Evolutionary conservation across 2,329 filamentous ascomycete genomes (phyloP).

Genomic region (Ramichloridium luteum): DNA sequence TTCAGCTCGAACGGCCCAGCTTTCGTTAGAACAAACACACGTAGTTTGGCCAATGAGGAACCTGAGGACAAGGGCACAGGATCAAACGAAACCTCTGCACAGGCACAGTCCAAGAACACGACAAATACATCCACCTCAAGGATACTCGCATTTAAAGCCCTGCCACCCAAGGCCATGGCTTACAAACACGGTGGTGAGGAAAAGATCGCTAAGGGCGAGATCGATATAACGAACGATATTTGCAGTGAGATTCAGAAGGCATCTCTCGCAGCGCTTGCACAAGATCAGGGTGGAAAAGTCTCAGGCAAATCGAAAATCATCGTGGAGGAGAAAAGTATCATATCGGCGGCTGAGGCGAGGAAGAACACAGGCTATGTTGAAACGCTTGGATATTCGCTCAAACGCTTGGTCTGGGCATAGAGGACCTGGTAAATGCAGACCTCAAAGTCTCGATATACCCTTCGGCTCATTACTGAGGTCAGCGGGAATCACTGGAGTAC

Average conservation of each 20-base stretch:
- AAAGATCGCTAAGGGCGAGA: slow-evolving; percentile 31
- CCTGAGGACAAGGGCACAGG: slow-evolving; percentile 26
- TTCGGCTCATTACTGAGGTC: too few relatives aligned
- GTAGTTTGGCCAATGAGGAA: slow-evolving; percentile 54
- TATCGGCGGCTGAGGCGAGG: slow-evolving; percentile 73
- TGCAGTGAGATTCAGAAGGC: slow-evolving; percentile 66
- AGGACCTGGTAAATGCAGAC: too few relatives aligned
- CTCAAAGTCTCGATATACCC: too few relatives aligned
- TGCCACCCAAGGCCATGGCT: slow-evolving; percentile 37
- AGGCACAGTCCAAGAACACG: slow-evolving; percentile 1
- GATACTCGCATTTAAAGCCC: slow-evolving; percentile 45
- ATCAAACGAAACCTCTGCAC: slow-evolving; percentile 1
- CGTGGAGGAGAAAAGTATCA: slow-evolving; percentile 56
- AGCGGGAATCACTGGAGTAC: not conserved
- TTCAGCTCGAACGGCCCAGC: slow-evolving; percentile 63
- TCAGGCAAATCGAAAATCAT: slow-evolving; percentile 6
- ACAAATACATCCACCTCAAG: slow-evolving; percentile 20
- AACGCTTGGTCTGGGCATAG: slow-evolving; percentile 79
- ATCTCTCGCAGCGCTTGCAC: slow-evolving; percentile 33
- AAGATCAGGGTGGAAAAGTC: slow-evolving; percentile 19
- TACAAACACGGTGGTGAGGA: slow-evolving; percentile 18
- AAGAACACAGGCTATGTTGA: slow-evolving; percentile 77
- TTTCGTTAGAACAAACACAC: slow-evolving; percentile 69
- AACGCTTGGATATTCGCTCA: slow-evolving; percentile 76
- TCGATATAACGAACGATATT: slow-evolving; percentile 49